Conservation (phyloP, 2,329 filamentous ascomycete genomes). For the Phialophora macrospora region DNA sequence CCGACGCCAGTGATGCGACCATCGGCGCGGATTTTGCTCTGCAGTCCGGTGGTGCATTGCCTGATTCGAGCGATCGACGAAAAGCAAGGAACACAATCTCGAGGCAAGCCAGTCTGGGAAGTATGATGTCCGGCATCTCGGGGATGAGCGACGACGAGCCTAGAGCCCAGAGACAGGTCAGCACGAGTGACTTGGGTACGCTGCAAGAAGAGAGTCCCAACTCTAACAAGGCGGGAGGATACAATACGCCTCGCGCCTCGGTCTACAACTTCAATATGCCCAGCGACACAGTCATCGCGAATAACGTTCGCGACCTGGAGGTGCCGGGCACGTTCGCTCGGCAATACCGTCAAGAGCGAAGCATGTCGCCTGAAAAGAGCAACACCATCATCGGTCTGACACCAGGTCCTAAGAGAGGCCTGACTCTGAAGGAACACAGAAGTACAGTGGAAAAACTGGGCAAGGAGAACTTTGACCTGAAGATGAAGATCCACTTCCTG, state of each 20-base stretch:
- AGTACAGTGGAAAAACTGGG: conserved; percentile 94
- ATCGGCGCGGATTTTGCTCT: conserved; percentile 79
- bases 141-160: conserved; percentile 55
- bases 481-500: conserved; percentile 96
- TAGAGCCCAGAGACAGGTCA: conserved; percentile 50
- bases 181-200: conserved; percentile 58
- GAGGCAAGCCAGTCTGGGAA: conserved; percentile 83
- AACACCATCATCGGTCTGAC: conserved; percentile 51
- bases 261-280: conserved; percentile 64
- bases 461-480: conserved; percentile 97
- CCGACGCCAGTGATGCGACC: conserved; percentile 73
- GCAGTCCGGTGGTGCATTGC: conserved; percentile 77
- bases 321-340: conserved; percentile 86
- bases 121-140: conserved; percentile 77
- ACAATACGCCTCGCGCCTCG: conserved; percentile 73
- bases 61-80: conserved; percentile 50
- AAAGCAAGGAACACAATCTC: conserved; percentile 60
- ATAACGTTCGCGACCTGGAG: conserved; percentile 86
- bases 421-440: conserved; percentile 96
- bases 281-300: conserved; percentile 85
- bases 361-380: conserved; percentile 65
- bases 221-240: conserved; percentile 47
- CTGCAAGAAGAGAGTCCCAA: conserved; percentile 62
- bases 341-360: conserved; percentile 78
- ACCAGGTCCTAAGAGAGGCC: conserved; percentile 60